Evolutionary conservation across 331 rosid genomes (phyloP).

Genomic region (Rosa hybrid): DNA sequence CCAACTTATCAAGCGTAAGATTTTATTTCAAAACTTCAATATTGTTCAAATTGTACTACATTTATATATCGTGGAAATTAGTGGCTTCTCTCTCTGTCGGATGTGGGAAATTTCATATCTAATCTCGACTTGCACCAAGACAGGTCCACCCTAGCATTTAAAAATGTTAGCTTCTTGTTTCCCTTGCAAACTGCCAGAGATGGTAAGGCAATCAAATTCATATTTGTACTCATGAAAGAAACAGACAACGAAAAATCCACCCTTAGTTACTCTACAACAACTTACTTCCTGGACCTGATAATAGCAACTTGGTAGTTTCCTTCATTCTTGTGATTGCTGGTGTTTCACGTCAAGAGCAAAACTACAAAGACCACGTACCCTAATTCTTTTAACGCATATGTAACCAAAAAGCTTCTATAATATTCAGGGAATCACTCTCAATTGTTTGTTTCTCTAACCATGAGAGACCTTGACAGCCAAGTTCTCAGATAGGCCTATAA

Average conservation of each 20-base stretch:
- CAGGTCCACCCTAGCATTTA: neutral
- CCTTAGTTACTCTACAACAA: neutral
- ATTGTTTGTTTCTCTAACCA: neutral
- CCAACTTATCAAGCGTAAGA: too few relatives aligned
- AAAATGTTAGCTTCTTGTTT: neutral
- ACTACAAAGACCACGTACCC: neutral
- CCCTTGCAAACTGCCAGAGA: neutral
- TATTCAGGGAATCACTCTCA: neutral
- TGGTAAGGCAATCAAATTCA: neutral
- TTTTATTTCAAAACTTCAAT: neutral
- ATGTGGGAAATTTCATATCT: neutral
- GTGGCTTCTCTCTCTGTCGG: neutral
- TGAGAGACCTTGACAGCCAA: neutral
- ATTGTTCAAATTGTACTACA: too few relatives aligned
- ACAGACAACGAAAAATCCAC: neutral
- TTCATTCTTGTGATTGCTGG: neutral
- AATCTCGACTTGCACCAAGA: neutral
- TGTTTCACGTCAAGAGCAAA: conserved; percentile 2
- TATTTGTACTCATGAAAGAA: neutral
- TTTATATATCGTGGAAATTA: neutral
- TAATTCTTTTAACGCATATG: neutral
- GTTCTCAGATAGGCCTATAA: conserved; percentile 1
- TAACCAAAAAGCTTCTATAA: neutral
- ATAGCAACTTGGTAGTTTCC: neutral
- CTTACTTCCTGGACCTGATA: neutral